Conservation (phyloP, 2,329 filamentous ascomycete species). For the Westerdykella aurantiaca region DNA sequence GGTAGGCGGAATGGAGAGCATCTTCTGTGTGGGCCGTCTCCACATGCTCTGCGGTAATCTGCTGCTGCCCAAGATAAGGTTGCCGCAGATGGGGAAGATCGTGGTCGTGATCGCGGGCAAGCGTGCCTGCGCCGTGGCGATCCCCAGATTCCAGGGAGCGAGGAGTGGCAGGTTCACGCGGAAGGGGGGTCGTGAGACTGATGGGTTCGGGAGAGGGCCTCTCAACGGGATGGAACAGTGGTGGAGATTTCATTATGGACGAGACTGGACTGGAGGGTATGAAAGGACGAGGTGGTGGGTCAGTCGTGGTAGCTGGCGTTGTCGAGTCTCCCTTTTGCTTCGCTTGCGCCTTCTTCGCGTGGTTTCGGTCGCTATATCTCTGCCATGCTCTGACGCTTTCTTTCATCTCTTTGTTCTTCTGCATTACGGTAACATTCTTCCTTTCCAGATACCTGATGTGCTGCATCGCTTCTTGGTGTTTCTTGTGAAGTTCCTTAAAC, state of each 20-base stretch:
- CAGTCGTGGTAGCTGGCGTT: background rate
- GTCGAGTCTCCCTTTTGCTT: background rate
- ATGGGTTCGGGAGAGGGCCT: no score
- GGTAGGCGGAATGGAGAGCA: no score
- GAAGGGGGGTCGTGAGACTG: no score
- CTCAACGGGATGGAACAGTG: background rate
- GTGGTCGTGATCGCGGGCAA: no score
- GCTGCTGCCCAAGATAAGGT: no score
- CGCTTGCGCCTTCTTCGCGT: slow-evolving; percentile 12
- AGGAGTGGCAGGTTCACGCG: no score
- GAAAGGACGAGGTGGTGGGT: slow-evolving; percentile 9
- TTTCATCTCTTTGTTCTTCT: slow-evolving; percentile 38
- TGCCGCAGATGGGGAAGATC: no score
- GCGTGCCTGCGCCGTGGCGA: no score
- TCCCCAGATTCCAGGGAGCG: no score
- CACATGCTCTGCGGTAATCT: no score
- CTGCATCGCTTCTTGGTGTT: slow-evolving; percentile 22
- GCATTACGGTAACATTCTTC: slow-evolving; percentile 30
- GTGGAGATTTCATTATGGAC: slow-evolving; percentile 13
- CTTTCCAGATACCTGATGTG: slow-evolving; percentile 29
- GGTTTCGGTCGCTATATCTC: slow-evolving; percentile 29
- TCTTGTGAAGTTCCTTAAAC: slow-evolving; percentile 30
- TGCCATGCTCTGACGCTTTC: slow-evolving; percentile 36
- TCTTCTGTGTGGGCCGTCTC: no score
- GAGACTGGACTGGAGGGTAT: slow-evolving; percentile 21